These are phyloP conservation scores for Halophytophthora batemanensis DNA, from an alignment of 352 stramenopile species.

Conservation along the genomic window DNA sequence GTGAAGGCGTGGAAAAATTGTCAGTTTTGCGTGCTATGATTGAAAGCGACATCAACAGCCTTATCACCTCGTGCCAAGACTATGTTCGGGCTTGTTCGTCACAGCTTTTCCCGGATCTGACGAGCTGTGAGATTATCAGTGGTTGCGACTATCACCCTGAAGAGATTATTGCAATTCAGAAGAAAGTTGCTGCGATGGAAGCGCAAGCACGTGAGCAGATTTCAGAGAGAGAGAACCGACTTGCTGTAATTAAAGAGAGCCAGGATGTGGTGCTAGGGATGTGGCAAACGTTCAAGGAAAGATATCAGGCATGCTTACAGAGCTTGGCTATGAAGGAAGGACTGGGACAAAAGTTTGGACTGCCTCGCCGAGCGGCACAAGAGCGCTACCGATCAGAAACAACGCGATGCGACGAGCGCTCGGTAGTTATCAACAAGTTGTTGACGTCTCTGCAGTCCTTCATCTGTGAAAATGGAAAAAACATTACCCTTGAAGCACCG, in stretches of 20 bases:
- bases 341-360: constrained; percentile 86
- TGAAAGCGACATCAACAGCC: constrained; percentile 24
- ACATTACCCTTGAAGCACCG: neutral
- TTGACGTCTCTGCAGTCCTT: constrained; percentile 49
- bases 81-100: constrained; percentile 47
- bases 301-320: constrained; percentile 72
- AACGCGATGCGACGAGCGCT: constrained; percentile 69
- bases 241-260: constrained; percentile 33
- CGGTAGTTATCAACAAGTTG: constrained; percentile 58
- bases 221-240: constrained; percentile 25
- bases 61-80: constrained; percentile 44
- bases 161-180: constrained; percentile 54
- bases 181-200: constrained; percentile 39
- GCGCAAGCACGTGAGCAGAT: constrained; percentile 33
- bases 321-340: constrained; percentile 86
- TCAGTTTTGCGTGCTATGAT: constrained; percentile 22
- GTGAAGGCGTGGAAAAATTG: constrained; percentile 27
- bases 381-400: constrained; percentile 84
- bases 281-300: constrained; percentile 54
- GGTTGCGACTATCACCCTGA: constrained; percentile 84
- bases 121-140: constrained; percentile 53
- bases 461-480: constrained; percentile 18
- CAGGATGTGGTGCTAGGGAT: constrained; percentile 31
- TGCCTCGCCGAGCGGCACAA: constrained; percentile 78
- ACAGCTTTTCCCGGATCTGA: constrained; percentile 63